phyloP scores from a whole-genome alignment of 1,284 basidiomycete species.

The Irpex sp. region DNA sequence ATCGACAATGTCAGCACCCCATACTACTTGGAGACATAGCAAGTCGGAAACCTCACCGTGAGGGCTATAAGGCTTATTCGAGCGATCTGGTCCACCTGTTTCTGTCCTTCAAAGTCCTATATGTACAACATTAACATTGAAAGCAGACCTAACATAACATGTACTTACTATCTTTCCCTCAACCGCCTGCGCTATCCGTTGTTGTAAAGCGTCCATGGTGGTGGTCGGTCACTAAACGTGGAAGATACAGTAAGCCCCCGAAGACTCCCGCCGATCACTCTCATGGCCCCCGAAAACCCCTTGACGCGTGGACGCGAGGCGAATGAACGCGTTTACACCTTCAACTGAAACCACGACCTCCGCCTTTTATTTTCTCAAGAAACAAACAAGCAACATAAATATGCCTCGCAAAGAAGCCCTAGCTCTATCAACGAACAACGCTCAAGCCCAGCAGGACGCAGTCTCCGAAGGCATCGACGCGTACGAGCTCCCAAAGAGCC shows the following conservation, averaged over 20 bases:
- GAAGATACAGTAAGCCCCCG: background rate
- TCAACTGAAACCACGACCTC: no score
- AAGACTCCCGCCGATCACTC: background rate
- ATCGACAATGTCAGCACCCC: background rate
- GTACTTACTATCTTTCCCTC: slow-evolving; percentile 42
- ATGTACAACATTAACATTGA: background rate
- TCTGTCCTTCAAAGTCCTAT: slow-evolving; percentile 76
- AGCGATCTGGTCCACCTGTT: slow-evolving; percentile 49
- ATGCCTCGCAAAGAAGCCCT: slow-evolving; percentile 55
- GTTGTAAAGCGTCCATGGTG: slow-evolving; percentile 13
- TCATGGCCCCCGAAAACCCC: no score
- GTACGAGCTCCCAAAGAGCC: slow-evolving; percentile 79
- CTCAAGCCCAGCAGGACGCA: slow-evolving; percentile 71
- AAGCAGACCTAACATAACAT: background rate
- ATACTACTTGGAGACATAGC: slow-evolving; percentile 21
- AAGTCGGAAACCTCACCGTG: slow-evolving; percentile 25
- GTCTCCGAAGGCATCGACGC: slow-evolving; percentile 81
- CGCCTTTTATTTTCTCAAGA: no score
- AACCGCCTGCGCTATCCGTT: slow-evolving; percentile 33
- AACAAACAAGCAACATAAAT: background rate
- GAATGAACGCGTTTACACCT: no score
- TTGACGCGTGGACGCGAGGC: no score
- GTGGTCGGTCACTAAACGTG: background rate
- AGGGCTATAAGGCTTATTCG: slow-evolving; percentile 35
- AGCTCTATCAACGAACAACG: slow-evolving; percentile 41